Percentiles rank a stretch among this genome's conserved stretches.
Conservation (phyloP, 768 basidiomycete species). For the Lenzites betulinus region DNA sequence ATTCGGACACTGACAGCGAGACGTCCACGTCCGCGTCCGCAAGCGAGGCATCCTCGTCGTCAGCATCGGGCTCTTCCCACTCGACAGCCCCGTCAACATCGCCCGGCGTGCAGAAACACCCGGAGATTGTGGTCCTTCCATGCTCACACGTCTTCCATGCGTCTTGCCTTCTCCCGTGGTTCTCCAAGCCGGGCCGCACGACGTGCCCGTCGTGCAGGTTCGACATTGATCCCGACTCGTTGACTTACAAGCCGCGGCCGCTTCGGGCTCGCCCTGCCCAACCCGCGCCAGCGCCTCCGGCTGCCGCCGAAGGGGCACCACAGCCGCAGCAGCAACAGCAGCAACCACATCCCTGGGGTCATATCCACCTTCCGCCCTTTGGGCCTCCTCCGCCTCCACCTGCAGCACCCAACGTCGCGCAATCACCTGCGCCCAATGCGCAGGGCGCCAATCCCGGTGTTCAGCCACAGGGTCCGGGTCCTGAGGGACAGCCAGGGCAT, state of each 20-base stretch:
- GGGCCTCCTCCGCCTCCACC: conserved; percentile 1
- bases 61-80: conserved; percentile 17
- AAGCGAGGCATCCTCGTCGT: conserved; percentile 6
- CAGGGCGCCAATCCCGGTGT: neutral
- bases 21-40: conserved; percentile 5
- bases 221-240: conserved; percentile 77
- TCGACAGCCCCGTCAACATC: conserved; percentile 9
- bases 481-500: neutral
- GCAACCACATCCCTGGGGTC: conserved; percentile 1
- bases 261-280: conserved; percentile 12
- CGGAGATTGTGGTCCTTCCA: conserved; percentile 66
- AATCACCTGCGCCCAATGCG: neutral
- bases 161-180: conserved; percentile 80
- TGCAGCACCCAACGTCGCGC: neutral
- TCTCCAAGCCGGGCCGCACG: conserved; percentile 73
- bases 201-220: conserved; percentile 86
- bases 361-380: conserved; percentile 5
- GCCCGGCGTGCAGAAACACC: conserved; percentile 22
- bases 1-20: conserved; percentile 22
- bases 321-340: conserved; percentile 4
- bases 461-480: neutral
- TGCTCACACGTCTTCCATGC: conserved; percentile 85
- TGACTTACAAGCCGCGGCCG: conserved; percentile 45
- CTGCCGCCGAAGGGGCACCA: neutral
- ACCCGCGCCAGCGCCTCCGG: neutral